Percentiles rank a stretch among this genome's conserved stretches.
Evolutionary conservation across 1,284 basidiomycete species (phyloP).

Genomic region (Cutaneotrichosporon sp.): DNA sequence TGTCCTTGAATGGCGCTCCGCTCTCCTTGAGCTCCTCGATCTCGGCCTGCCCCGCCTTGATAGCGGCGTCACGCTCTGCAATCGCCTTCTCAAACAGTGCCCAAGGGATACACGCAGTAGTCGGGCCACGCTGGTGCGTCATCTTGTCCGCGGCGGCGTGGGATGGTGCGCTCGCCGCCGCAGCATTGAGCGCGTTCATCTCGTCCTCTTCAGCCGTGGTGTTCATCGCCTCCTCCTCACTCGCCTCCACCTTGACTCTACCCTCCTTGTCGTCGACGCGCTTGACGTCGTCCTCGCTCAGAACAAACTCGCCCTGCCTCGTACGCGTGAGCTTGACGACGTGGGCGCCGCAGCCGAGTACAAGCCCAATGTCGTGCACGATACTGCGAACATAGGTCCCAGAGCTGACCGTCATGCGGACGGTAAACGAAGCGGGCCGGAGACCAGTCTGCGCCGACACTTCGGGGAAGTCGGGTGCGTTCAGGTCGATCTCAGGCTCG

Average conservation of each 20-base stretch:
- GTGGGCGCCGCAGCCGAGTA: conserved; percentile 80
- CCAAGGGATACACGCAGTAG: conserved; percentile 69
- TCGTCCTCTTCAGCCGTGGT: conserved; percentile 9
- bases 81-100: conserved; percentile 69
- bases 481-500: conserved; percentile 37
- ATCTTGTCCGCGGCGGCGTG: conserved; percentile 6
- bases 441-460: conserved; percentile 51
- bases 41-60: conserved; percentile 56
- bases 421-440: conserved; percentile 73
- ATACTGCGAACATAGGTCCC: conserved; percentile 95
- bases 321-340: conserved; percentile 84
- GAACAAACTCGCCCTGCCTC: conserved; percentile 74
- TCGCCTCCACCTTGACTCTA: conserved; percentile 11
- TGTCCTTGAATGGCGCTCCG: conserved; percentile 48
- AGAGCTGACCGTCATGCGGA: conserved; percentile 88
- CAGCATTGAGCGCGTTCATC: conserved; percentile 7
- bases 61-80: conserved; percentile 39
- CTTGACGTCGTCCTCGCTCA: conserved; percentile 50
- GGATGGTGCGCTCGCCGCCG: neutral
- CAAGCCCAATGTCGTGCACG: conserved; percentile 82
- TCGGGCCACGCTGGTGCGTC: conserved; percentile 13
- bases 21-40: conserved; percentile 50
- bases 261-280: conserved; percentile 23
- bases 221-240: conserved; percentile 31
- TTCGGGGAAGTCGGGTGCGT: conserved; percentile 44